Percentiles rank a stretch among this genome's conserved stretches.
Evolutionary conservation across 768 basidiomycete genomes (phyloP).

Genomic region (Tulasnella sp.): DNA sequence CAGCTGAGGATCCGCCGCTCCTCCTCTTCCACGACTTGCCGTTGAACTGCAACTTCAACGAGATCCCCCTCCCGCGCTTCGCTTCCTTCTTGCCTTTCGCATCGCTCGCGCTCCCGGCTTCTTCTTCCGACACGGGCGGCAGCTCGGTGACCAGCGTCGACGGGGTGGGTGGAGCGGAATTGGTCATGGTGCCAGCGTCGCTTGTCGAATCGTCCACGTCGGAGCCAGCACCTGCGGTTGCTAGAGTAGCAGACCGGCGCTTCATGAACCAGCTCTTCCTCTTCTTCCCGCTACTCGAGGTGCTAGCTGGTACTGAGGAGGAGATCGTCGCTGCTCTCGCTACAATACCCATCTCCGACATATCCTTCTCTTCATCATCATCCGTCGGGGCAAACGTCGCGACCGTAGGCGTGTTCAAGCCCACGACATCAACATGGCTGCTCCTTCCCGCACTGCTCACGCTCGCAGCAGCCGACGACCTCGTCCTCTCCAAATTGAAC

Average conservation of each 20-base stretch:
- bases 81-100: slow-evolving; percentile 8
- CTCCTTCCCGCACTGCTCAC: neutral
- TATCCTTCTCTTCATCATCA: neutral
- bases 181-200: neutral
- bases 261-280: slow-evolving; percentile 13
- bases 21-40: neutral
- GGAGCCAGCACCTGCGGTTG: neutral
- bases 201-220: neutral
- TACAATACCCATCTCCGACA: neutral
- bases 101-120: neutral
- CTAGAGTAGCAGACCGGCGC: neutral
- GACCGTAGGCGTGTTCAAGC: neutral
- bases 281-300: neutral
- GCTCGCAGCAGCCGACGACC: neutral
- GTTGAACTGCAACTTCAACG: neutral
- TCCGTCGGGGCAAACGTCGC: neutral
- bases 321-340: neutral
- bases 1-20: neutral
- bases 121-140: slow-evolving; percentile 2
- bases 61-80: neutral
- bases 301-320: neutral
- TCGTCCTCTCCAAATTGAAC: neutral
- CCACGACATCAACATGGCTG: neutral
- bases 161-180: neutral
- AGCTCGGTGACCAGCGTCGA: neutral